A percentile compares a stretch with the other conserved stretches of the same genome.
Evolutionary conservation across 805 yeast species (phyloP).

Genomic region (Kluyveromyces nonfermentans): DNA sequence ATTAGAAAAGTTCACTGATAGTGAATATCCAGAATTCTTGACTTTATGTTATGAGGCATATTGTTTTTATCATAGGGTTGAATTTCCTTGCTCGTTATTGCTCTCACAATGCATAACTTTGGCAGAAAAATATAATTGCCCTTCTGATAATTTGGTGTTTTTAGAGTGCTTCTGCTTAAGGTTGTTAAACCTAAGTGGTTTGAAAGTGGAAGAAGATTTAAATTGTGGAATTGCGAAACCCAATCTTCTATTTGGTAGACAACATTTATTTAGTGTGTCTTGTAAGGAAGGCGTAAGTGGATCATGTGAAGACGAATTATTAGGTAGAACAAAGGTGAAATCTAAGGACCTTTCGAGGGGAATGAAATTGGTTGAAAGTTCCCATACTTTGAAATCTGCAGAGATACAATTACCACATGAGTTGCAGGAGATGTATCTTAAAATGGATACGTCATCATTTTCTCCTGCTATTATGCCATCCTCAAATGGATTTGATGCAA

Average conservation of each 20-base stretch:
- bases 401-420: slow-evolving; percentile 2
- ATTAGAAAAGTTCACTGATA: slow-evolving; percentile 17
- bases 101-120: slow-evolving; percentile 22
- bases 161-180: slow-evolving; percentile 25
- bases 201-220: slow-evolving; percentile 14
- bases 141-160: slow-evolving; percentile 21
- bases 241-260: slow-evolving; percentile 4
- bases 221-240: slow-evolving; percentile 3
- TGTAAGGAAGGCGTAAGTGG: neutral
- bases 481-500: neutral
- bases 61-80: slow-evolving; percentile 27
- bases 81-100: slow-evolving; percentile 26
- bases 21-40: slow-evolving; percentile 27
- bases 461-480: neutral
- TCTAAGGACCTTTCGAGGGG: neutral
- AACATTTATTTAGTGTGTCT: neutral
- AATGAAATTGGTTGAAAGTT: neutral
- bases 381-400: neutral
- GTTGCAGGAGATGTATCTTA: slow-evolving; percentile 1
- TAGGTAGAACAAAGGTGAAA: neutral
- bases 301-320: neutral
- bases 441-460: neutral
- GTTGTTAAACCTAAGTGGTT: slow-evolving; percentile 21
- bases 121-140: slow-evolving; percentile 16
- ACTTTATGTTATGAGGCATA: slow-evolving; percentile 29